These are phyloP conservation scores for Periconia sp. DNA, from an alignment of 2,329 filamentous ascomycete species.

Conservation along the genomic window DNA sequence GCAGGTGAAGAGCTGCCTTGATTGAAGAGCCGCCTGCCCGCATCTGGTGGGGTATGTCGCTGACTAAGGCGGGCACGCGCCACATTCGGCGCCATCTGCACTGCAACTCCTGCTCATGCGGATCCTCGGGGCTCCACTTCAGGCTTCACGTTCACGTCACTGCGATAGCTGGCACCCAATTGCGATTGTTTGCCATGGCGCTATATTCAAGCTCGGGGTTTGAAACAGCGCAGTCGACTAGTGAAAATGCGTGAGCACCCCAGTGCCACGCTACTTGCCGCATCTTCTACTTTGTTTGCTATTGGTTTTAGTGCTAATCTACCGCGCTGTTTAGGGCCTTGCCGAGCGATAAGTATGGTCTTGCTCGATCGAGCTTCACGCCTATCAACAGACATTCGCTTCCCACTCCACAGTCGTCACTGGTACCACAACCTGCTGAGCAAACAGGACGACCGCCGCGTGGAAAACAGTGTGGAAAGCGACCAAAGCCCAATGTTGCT, in stretches of 20 bases:
- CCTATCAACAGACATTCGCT: slow-evolving; percentile 29
- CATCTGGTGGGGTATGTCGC: slow-evolving; percentile 11
- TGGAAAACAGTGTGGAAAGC: slow-evolving; percentile 3
- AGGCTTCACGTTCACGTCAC: slow-evolving; percentile 6
- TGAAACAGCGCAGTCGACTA: slow-evolving; percentile 8
- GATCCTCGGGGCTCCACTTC: background rate
- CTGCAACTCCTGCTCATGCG: background rate
- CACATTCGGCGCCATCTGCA: background rate
- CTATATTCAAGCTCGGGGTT: slow-evolving; percentile 12
- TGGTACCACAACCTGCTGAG: slow-evolving; percentile 6
- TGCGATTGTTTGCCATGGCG: slow-evolving; percentile 1
- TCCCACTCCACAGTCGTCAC: slow-evolving; percentile 16
- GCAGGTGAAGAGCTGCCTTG: slow-evolving; percentile 7
- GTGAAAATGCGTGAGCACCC: slow-evolving; percentile 31
- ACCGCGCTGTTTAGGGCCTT: no score
- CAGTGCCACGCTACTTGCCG: slow-evolving; percentile 17
- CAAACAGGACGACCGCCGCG: slow-evolving; percentile 1
- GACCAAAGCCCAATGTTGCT: slow-evolving; percentile 32
- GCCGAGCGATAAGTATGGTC: slow-evolving; percentile 2
- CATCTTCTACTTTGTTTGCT: slow-evolving; percentile 2
- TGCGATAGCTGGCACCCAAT: slow-evolving; percentile 5
- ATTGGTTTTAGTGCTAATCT: slow-evolving; percentile 4
- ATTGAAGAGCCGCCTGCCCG: slow-evolving; percentile 7
- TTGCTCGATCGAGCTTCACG: slow-evolving; percentile 31
- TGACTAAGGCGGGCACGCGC: slow-evolving; percentile 9